These are phyloP conservation scores for Linum trigynum DNA, from an alignment of 345 rosid genomes.

Conservation along the genomic window DNA sequence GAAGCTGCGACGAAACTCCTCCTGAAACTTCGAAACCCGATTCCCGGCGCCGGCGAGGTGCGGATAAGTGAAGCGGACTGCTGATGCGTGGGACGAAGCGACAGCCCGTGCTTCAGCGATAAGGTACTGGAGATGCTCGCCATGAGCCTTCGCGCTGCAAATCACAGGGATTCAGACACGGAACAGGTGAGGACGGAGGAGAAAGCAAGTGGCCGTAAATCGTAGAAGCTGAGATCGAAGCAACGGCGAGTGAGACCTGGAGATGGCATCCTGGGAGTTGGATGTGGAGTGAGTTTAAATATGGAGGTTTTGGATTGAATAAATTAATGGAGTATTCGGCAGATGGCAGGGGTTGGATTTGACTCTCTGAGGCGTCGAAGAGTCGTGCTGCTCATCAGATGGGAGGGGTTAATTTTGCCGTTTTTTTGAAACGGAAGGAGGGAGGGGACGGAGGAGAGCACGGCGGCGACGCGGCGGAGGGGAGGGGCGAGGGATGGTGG, in stretches of 20 bases:
- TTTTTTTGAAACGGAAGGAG: neutral
- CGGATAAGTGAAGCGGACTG: constrained; percentile 41
- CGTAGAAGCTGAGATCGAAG: constrained; percentile 11
- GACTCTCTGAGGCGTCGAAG: neutral
- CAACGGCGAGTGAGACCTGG: constrained; percentile 29
- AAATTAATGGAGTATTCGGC: neutral
- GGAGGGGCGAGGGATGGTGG: neutral
- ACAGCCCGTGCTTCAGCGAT: constrained; percentile 47
- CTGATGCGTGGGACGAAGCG: constrained; percentile 37
- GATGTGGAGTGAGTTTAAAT: neutral
- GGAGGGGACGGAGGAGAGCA: neutral
- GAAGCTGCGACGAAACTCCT: constrained; percentile 53
- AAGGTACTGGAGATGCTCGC: constrained; percentile 41
- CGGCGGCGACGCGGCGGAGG: neutral
- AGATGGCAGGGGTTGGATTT: neutral
- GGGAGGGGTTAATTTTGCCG: neutral
- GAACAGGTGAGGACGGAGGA: constrained; percentile 11
- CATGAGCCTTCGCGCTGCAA: constrained; percentile 50
- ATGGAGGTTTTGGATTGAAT: neutral
- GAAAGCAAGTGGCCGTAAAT: constrained; percentile 1
- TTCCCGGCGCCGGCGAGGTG: constrained; percentile 24
- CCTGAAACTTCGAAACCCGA: constrained; percentile 32
- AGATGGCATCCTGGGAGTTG: constrained; percentile 25
- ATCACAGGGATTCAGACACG: constrained; percentile 2
- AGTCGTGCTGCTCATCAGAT: neutral